A percentile compares a stretch with the other conserved stretches of the same genome.
Evolutionary conservation across 768 basidiomycete genomes (phyloP).

Genomic region (Boletus vinaceobasis): DNA sequence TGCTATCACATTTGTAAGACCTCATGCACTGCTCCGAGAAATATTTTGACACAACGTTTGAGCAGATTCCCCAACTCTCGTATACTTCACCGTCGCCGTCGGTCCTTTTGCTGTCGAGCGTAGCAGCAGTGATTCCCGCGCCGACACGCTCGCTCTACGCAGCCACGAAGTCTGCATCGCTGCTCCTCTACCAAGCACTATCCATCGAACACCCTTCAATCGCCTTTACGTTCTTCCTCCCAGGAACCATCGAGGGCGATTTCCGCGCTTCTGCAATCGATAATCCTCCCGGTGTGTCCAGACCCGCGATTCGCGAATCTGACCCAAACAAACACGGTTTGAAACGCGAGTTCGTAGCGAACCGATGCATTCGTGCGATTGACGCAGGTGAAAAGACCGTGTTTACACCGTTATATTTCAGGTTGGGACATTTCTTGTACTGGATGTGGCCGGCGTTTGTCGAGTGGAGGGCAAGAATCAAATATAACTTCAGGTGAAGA

Average conservation of each 20-base stretch:
- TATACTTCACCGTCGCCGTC: slow-evolving; percentile 64
- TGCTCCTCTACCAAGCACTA: slow-evolving; percentile 73
- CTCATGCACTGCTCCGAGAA: neutral
- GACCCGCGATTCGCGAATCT: slow-evolving; percentile 34
- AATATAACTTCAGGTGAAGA: slow-evolving; percentile 54
- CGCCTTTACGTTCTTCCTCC: slow-evolving; percentile 57
- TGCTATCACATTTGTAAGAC: slow-evolving; percentile 67
- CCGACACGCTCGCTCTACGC: slow-evolving; percentile 84
- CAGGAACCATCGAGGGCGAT: slow-evolving; percentile 69
- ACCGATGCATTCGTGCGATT: slow-evolving; percentile 54
- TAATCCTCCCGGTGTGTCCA: slow-evolving; percentile 31
- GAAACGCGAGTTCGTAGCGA: slow-evolving; percentile 57
- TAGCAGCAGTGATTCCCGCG: slow-evolving; percentile 77
- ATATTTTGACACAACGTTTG: neutral
- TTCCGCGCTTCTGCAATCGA: slow-evolving; percentile 83
- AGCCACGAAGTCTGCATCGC: slow-evolving; percentile 77
- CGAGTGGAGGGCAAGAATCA: slow-evolving; percentile 55
- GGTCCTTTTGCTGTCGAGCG: slow-evolving; percentile 73
- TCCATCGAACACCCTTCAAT: slow-evolving; percentile 77
- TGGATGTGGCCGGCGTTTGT: slow-evolving; percentile 61
- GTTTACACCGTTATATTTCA: slow-evolving; percentile 52
- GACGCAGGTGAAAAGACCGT: slow-evolving; percentile 56
- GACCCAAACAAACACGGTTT: slow-evolving; percentile 60
- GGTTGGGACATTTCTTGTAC: slow-evolving; percentile 52
- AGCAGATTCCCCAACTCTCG: slow-evolving; percentile 73